Base-by-base conservation (phyloP, 495 filamentous ascomycete species). In the Chaetomium fimeti region DNA sequence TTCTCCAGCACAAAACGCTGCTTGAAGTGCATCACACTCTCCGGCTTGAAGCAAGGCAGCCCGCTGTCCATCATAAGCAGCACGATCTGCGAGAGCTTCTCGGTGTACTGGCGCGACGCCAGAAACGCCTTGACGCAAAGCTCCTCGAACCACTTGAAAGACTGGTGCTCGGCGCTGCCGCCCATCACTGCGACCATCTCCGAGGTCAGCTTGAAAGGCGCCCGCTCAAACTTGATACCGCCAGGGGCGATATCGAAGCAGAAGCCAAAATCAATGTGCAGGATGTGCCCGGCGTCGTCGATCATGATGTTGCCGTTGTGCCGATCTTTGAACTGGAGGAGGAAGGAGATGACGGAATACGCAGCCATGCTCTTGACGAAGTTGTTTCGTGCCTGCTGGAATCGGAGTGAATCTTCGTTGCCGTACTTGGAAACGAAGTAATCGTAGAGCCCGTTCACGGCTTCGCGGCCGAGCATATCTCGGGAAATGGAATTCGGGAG, bases 221-320 rank as follows among this genome's bases (percentile, higher is more conserved):
- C 95, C 28, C 95, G 89, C 78, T 99, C 95, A 71, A 99, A 99
- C 60, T 89, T 91, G 58, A 98, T 90, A 24, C 95, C 95, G 47
- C 95, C 95, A 0, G 95, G 95, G 1, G 92, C 95, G 71, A 99
- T 97, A 73, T 99, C 95, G 75, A 99, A 98, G 77, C 93, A 98
- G 82, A 99, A 99, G 22, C 95, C 95, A 70, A 99, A 99, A 77
- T 99, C 94, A 74, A 99, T 97, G 76, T 99, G 95, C 22, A 99
- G 87, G 72, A 99, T 96, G 76, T 98, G 94, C 6, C 95, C 95
- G 2, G 88, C 90, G 70, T 97, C 93, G 71, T 98, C 92, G 48
- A 99, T 84, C 95, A 99, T 98, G 79, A 99, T 98, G 77, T 99
- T 99, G 48, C 95, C 95, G 74, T 99, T 99, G 76, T 99, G 95